Conservation (phyloP, 164 flowering plant genomes). For the Chimonanthus praecox region DNA sequence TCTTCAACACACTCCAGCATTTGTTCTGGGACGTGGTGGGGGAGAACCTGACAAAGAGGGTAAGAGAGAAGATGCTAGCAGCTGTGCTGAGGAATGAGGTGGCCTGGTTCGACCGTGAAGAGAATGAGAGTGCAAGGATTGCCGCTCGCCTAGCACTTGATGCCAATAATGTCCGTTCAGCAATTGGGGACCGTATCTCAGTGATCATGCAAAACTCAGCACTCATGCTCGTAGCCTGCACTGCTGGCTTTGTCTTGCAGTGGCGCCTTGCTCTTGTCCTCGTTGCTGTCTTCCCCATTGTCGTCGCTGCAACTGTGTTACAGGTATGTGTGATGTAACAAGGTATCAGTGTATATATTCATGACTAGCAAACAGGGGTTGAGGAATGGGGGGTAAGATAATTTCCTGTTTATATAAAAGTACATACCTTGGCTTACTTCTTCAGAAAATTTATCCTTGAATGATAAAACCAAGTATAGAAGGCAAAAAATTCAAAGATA, state of each 20-base stretch:
- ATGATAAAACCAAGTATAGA: too few species aligned
- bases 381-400: too few species aligned
- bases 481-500: too few species aligned
- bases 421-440: too few species aligned
- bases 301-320: slow-evolving; percentile 92
- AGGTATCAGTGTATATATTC: too few species aligned
- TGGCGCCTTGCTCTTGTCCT: slow-evolving; percentile 99
- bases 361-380: too few species aligned
- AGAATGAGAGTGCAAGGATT: slow-evolving; percentile 81
- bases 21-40: slow-evolving; percentile 95
- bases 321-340: slow-evolving; percentile 44
- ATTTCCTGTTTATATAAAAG: too few species aligned
- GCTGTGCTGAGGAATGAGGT: slow-evolving; percentile 86
- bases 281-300: slow-evolving; percentile 89
- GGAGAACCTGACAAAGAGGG: slow-evolving; percentile 86
- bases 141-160: slow-evolving; percentile 92
- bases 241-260: slow-evolving; percentile 87
- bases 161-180: slow-evolving; percentile 92
- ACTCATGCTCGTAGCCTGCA: slow-evolving; percentile 89
- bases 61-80: slow-evolving; percentile 84
- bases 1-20: slow-evolving; percentile 90
- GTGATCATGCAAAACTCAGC: slow-evolving; percentile 97
- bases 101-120: slow-evolving; percentile 98
- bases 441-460: too few species aligned
- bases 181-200: slow-evolving; percentile 91